phyloP scores from a whole-genome alignment of 768 basidiomycete species.

The Termitomyces titanicus region DNA sequence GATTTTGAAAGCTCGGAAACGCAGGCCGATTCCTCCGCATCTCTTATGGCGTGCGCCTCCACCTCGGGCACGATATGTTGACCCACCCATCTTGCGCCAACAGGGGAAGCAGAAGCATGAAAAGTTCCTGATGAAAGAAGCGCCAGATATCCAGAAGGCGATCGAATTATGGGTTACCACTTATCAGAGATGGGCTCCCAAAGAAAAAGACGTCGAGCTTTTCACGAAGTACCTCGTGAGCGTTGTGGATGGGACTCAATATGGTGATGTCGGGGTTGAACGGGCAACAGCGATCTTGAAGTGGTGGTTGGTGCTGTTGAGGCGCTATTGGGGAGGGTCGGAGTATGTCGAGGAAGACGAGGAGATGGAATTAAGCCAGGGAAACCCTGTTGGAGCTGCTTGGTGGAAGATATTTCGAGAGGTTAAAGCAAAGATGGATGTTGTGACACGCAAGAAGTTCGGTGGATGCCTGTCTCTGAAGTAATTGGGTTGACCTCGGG shows the following conservation, averaged over 20 bases:
- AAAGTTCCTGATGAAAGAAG: conserved; percentile 57
- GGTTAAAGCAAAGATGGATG: conserved; percentile 66
- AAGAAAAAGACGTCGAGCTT: conserved; percentile 68
- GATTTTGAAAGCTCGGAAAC: conserved; percentile 51
- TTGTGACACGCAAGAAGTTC: conserved; percentile 61
- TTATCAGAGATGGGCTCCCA: conserved; percentile 60
- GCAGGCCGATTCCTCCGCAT: conserved; percentile 34
- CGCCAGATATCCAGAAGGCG: conserved; percentile 67
- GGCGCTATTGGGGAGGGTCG: conserved; percentile 57
- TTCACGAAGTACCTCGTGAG: conserved; percentile 71
- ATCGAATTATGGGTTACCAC: conserved; percentile 75
- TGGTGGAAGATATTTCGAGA: conserved; percentile 84
- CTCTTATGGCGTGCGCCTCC: conserved; percentile 46
- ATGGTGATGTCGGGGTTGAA: conserved; percentile 61
- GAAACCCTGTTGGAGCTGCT: conserved; percentile 50
- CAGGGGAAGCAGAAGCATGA: conserved; percentile 53
- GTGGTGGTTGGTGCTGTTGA: conserved; percentile 78
- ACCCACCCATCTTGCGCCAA: conserved; percentile 51
- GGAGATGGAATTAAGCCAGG: conserved; percentile 25
- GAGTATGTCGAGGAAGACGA: conserved; percentile 42
- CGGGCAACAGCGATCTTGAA: conserved; percentile 67
- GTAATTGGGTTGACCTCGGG: conserved; percentile 24
- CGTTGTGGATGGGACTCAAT: conserved; percentile 53
- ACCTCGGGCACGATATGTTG: conserved; percentile 50
- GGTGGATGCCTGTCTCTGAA: conserved; percentile 67